Evolutionary conservation across 192 early-diverging fungal species (phyloP), one percentile per base, ranked within the genome.

Genomic region (Backusella macrospora): DNA sequence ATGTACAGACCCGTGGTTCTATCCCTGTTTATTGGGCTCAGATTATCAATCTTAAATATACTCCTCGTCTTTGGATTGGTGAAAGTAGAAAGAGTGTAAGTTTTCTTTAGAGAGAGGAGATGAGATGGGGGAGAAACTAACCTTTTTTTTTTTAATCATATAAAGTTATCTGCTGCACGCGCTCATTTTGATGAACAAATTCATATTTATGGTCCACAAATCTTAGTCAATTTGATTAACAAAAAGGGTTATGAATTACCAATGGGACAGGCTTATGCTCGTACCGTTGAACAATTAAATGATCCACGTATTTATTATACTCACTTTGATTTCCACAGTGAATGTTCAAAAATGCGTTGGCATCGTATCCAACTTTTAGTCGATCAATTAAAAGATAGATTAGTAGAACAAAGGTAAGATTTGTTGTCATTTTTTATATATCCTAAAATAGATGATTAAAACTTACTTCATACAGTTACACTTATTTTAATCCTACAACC

Each of bases 311-410:
- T 88, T 43, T 83, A 85, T 73, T 95, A 99, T 74, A 90, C 84
- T 72, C 95, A 97, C 75, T 99, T 98, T 88, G 98, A 99, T 78
- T 99, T 99, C 79, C 98, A 99, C 78, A 83, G 93, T 44, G 95
- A 99, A 81, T 98, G 96, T 83, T 89, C 92, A 72, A 96, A 96
- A 70, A 96, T 99, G 95, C 88, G 90, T 45, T 99, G 95, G 93
- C 86, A 96, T 81, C 89, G 95, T 37, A 91, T 99, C 64, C 86
- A 90, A 12, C 73, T 96, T 16, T 84, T 99, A 44, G 72, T 97
- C 9, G 94, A 95, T 43, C 84, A 93, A 76, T 89, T 99, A 59
- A 83, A 88, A 18, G 80, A 83, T 23, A 87, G 92, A 18, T 86
- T 94, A 64, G 72, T 68, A 23, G 65, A 85, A 68, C 83, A 87